These are phyloP conservation scores for Solanum verrucosum DNA, from an alignment of 257 asterid genomes.

Conservation along the genomic window DNA sequence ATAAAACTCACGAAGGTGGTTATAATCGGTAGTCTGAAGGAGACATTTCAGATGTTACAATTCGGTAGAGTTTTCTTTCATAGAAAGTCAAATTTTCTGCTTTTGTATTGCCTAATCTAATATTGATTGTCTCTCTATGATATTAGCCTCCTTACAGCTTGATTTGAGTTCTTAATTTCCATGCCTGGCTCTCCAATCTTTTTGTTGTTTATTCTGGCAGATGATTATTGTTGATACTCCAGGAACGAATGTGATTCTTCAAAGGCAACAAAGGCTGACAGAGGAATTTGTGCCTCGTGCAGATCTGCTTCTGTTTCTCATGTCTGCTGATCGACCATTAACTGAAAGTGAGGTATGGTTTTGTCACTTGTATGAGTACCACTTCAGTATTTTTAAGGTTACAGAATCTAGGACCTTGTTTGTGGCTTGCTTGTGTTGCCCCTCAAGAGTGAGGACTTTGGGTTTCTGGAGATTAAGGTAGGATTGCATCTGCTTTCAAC, in stretches of 20 bases:
- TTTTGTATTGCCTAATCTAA: background rate
- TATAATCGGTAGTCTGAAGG: background rate
- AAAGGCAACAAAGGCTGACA: constrained; percentile 93
- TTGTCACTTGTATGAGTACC: constrained; percentile 6
- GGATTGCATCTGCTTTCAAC: background rate
- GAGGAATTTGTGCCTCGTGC: constrained; percentile 99
- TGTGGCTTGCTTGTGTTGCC: background rate
- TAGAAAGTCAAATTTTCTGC: background rate
- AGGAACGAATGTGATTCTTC: constrained; percentile 98
- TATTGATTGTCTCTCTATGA: background rate
- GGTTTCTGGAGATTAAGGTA: background rate
- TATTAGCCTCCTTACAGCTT: background rate
- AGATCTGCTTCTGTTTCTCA: constrained; percentile 82
- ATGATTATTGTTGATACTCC: constrained; percentile 97
- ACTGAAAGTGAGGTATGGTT: constrained; percentile 94
- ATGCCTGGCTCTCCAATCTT: background rate
- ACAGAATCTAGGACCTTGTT: background rate
- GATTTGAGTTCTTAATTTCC: background rate
- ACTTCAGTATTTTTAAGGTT: background rate
- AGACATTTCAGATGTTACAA: background rate
- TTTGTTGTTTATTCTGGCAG: constrained; percentile 35
- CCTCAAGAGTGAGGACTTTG: background rate
- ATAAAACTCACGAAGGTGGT: background rate
- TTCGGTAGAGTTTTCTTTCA: background rate
- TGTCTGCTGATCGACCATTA: constrained; percentile 96